These are phyloP conservation scores for Cyclotella sp. DNA, from an alignment of 108 stramenopile species.

Conservation along the genomic window DNA sequence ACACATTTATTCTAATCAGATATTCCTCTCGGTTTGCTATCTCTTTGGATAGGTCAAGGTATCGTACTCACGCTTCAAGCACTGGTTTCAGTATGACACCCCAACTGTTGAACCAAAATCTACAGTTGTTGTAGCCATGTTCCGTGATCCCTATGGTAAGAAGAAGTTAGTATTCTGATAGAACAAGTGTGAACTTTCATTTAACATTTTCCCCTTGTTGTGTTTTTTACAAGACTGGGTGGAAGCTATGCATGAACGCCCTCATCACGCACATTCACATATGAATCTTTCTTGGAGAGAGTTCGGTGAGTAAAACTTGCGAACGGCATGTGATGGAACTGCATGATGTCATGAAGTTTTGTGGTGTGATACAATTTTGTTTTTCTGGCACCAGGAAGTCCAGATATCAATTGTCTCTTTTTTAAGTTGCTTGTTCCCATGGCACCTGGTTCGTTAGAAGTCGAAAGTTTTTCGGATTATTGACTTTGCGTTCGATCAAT, in stretches of 20 bases:
- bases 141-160: constrained; percentile 41
- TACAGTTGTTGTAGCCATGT: constrained; percentile 39
- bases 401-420: too few species aligned
- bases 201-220: not conserved
- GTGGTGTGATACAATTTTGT: too few species aligned
- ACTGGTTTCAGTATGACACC: constrained; percentile 52
- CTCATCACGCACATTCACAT: constrained; percentile 29
- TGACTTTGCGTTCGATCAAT: too few species aligned
- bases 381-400: too few species aligned
- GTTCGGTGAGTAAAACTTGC: constrained; percentile 22
- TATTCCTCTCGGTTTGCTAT: not conserved
- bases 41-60: constrained; percentile 13
- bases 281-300: constrained; percentile 24
- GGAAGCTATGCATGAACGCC: constrained; percentile 44
- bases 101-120: constrained; percentile 5
- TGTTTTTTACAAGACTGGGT: constrained; percentile 32
- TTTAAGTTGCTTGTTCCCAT: too few species aligned
- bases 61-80: constrained; percentile 38
- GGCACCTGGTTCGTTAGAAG: too few species aligned
- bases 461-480: too few species aligned
- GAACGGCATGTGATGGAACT: too few species aligned
- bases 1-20: not conserved
- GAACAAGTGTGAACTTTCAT: not conserved
- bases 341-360: too few species aligned
- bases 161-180: not conserved